Conservation (phyloP, 495 filamentous ascomycete species). For the Penicillium arizonense region DNA sequence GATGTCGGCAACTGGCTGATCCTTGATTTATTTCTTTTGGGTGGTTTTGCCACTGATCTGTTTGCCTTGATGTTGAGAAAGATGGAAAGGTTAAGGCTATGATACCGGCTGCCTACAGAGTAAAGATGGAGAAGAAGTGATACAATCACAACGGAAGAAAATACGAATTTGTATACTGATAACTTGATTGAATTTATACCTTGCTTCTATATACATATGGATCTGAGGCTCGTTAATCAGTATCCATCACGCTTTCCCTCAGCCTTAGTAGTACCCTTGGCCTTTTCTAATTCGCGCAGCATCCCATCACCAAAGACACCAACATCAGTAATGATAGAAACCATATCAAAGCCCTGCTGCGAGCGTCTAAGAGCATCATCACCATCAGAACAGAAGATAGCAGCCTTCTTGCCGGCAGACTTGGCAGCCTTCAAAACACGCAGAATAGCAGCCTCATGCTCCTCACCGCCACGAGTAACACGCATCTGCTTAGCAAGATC, state of each 20-base stretch:
- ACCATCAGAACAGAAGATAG: slow-evolving; percentile 72
- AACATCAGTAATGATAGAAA: slow-evolving; percentile 62
- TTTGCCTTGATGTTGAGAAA: slow-evolving; percentile 31
- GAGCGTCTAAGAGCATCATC: slow-evolving; percentile 62
- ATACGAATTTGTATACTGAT: not conserved
- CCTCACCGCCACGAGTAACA: slow-evolving; percentile 34
- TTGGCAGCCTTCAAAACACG: slow-evolving; percentile 61
- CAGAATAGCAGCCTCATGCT: slow-evolving; percentile 61
- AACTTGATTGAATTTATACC: not conserved
- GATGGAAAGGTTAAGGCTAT: slow-evolving; percentile 27
- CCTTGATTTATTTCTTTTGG: slow-evolving; percentile 25
- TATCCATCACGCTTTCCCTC: slow-evolving; percentile 5
- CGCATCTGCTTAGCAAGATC: slow-evolving; percentile 42
- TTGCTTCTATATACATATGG: not conserved
- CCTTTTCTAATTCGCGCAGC: slow-evolving; percentile 31
- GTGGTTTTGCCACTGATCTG: slow-evolving; percentile 21
- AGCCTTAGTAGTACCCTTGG: slow-evolving; percentile 19
- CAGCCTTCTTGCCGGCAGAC: slow-evolving; percentile 68
- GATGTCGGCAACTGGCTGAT: slow-evolving; percentile 20
- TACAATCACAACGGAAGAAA: no score
- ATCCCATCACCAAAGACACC: slow-evolving; percentile 45
- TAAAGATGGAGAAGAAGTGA: slow-evolving; percentile 6
- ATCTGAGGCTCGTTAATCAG: not conserved
- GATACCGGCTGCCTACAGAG: slow-evolving; percentile 15
- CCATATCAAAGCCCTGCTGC: slow-evolving; percentile 75